These are phyloP conservation scores for Rhizophagus sp. DNA, from an alignment of 192 early-diverging fungal genomes.

Conservation along the genomic window DNA sequence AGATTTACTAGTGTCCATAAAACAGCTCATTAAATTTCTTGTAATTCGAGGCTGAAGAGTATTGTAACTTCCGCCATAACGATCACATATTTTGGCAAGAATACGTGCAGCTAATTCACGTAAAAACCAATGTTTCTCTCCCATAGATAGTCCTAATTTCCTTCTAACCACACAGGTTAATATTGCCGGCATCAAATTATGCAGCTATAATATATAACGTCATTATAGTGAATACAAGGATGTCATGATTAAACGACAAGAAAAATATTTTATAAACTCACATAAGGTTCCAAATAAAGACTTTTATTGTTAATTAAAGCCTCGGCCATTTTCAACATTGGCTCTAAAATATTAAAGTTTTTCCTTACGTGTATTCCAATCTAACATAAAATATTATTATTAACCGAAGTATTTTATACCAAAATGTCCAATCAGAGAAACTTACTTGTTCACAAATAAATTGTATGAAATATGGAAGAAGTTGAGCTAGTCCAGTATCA, in stretches of 20 bases:
- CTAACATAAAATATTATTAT: constrained; percentile 32
- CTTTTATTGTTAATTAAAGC: constrained; percentile 85
- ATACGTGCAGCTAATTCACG: constrained; percentile 78
- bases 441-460: constrained; percentile 82
- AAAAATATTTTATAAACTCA: constrained; percentile 40
- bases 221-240: background rate
- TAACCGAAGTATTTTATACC: background rate
- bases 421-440: background rate
- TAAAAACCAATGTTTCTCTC: constrained; percentile 83
- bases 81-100: constrained; percentile 68
- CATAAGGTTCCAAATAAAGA: constrained; percentile 92
- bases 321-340: constrained; percentile 79
- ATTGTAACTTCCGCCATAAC: constrained; percentile 81
- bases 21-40: constrained; percentile 86
- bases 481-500: constrained; percentile 93
- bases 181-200: constrained; percentile 93
- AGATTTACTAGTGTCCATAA: constrained; percentile 84
- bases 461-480: constrained; percentile 94
- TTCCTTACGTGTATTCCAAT: constrained; percentile 76
- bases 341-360: constrained; percentile 66
- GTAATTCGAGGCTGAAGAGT: constrained; percentile 87
- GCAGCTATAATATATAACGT: constrained; percentile 60
- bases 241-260: background rate
- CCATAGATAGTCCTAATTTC: constrained; percentile 65
- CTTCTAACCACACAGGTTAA: constrained; percentile 92